Evolutionary conservation across 176 grass and related monocot genomes (phyloP).

Genomic region (Microstegium vimineum): DNA sequence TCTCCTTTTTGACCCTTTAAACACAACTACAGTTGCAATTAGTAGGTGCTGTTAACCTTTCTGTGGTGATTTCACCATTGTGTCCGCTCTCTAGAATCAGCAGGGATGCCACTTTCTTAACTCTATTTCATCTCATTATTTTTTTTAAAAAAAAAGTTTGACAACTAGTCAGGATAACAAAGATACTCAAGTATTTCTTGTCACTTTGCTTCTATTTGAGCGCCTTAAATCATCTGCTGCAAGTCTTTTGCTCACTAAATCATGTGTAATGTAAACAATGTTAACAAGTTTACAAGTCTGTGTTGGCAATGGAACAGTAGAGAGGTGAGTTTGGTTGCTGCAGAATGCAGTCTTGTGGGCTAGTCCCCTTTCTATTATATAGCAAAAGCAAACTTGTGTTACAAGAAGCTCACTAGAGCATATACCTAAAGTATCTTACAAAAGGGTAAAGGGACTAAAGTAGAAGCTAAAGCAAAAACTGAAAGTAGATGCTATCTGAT

Average conservation of each 20-base stretch:
- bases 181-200: not conserved
- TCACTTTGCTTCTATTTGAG: slow-evolving; percentile 7
- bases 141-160: not conserved
- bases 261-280: not conserved
- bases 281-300: no score
- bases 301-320: no score
- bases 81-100: not conserved
- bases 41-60: not conserved
- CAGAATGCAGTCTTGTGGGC: no score
- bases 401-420: no score
- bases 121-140: not conserved
- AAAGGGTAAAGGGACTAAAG: no score
- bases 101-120: slow-evolving; percentile 19
- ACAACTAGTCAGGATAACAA: not conserved
- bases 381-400: no score
- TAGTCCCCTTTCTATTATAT: no score
- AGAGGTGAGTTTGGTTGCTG: no score
- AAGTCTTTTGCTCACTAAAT: not conserved
- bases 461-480: no score
- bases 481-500: no score
- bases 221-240: not conserved
- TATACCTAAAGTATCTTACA: no score
- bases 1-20: not conserved
- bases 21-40: not conserved
- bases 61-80: not conserved